Conservation (phyloP, 352 stramenopile genomes). For the Bremia lactucae region DNA sequence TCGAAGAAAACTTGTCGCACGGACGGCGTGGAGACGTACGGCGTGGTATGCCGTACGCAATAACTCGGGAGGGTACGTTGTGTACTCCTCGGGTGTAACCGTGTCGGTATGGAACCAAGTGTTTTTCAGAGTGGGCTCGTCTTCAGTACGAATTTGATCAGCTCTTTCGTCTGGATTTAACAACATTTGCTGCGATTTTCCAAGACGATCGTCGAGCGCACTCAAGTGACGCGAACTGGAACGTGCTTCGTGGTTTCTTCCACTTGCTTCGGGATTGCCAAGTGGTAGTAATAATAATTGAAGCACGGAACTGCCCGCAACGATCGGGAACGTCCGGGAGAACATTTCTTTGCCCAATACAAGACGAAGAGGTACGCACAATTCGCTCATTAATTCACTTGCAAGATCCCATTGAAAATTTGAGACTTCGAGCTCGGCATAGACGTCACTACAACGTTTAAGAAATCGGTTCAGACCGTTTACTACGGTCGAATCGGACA, state of each 20-base stretch:
- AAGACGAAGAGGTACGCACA: constrained; percentile 45
- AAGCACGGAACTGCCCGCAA: constrained; percentile 47
- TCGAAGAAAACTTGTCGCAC: constrained; percentile 50
- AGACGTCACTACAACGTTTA: constrained; percentile 52
- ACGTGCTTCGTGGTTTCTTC: constrained; percentile 4
- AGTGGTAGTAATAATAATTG: constrained; percentile 54
- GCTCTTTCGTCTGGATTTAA: background rate
- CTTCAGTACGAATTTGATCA: constrained; percentile 9
- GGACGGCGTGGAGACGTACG: constrained; percentile 41
- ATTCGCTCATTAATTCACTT: constrained; percentile 57
- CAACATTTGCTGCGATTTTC: constrained; percentile 11
- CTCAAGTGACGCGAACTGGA: constrained; percentile 21
- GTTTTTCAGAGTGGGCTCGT: too few species aligned
- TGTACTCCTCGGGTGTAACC: too few species aligned
- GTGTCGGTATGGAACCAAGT: too few species aligned
- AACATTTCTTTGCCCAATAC: constrained; percentile 49
- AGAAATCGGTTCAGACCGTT: constrained; percentile 51
- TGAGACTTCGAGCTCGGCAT: constrained; percentile 60
- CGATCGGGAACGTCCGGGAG: constrained; percentile 38
- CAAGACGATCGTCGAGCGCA: constrained; percentile 22
- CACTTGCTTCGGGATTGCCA: constrained; percentile 8
- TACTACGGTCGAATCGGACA: constrained; percentile 27
- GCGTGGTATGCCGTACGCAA: constrained; percentile 46
- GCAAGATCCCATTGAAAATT: constrained; percentile 74
- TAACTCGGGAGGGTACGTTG: constrained; percentile 28